A percentile compares a stretch with the other conserved stretches of the same genome.
phyloP scores from a whole-genome alignment of 2,329 filamentous ascomycete species.

The Trichoderma gracile region DNA sequence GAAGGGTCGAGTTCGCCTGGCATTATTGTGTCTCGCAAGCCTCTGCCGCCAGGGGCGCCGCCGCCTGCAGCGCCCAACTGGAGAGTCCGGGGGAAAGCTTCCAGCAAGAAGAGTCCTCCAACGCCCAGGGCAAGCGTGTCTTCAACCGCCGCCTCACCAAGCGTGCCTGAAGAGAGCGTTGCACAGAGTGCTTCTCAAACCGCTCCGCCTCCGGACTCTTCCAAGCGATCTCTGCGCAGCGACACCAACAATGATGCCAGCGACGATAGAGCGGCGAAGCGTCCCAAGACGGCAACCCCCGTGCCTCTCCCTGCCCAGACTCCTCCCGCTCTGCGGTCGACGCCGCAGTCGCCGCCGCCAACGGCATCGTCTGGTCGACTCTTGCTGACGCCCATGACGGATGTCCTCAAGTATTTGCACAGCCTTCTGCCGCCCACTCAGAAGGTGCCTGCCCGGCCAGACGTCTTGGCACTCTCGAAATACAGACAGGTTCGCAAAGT shows the following conservation, averaged over 20 bases:
- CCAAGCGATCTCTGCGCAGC: slow-evolving; percentile 12
- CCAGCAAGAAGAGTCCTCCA: not conserved
- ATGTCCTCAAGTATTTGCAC: slow-evolving; percentile 32
- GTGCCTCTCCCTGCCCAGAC: not conserved
- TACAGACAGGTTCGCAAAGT: slow-evolving; percentile 33
- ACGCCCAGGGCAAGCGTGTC: not conserved
- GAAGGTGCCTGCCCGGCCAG: slow-evolving; percentile 28
- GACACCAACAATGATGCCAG: not conserved
- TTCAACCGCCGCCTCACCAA: not conserved
- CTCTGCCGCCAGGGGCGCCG: slow-evolving; percentile 29
- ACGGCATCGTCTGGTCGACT: not conserved
- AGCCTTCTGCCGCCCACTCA: slow-evolving; percentile 30
- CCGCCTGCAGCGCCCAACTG: slow-evolving; percentile 23
- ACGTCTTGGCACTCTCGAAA: slow-evolving; percentile 32
- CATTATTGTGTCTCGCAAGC: slow-evolving; percentile 35
- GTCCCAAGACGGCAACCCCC: slow-evolving; percentile 8
- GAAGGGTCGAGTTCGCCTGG: slow-evolving; percentile 33
- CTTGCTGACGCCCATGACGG: not conserved
- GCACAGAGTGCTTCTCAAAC: no score
- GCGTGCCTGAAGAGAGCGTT: no score
- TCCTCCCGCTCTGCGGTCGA: not conserved
- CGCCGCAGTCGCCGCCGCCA: not conserved
- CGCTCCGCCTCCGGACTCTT: not conserved
- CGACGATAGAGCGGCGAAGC: slow-evolving; percentile 1
- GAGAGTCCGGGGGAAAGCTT: not conserved